Conservation (phyloP, 345 rosid genomes). For the Euphorbia peplus region DNA sequence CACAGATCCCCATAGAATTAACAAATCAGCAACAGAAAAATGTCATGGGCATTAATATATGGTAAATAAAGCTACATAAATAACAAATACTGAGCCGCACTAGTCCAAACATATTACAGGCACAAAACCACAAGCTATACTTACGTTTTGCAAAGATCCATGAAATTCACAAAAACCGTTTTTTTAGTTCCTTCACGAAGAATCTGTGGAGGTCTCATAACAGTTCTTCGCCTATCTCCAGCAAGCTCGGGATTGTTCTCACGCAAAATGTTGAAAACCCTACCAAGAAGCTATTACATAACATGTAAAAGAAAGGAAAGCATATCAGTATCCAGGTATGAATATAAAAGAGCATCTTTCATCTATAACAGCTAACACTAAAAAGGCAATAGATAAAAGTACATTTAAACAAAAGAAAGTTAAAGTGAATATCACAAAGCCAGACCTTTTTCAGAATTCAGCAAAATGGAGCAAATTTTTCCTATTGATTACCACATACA, state of each 20-base stretch:
- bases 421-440: not conserved
- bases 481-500: not conserved
- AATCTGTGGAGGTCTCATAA: constrained; percentile 97
- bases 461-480: not conserved
- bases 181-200: constrained; percentile 99
- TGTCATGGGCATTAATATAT: not conserved
- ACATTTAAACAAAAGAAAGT: not conserved
- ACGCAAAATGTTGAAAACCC: constrained; percentile 81
- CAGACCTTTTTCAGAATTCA: not conserved
- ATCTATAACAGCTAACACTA: not conserved
- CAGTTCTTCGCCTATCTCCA: constrained; percentile 95
- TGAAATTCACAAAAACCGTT: constrained; percentile 88
- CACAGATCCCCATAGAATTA: no score
- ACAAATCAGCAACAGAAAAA: not conserved
- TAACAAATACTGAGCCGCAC: not conserved
- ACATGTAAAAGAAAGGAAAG: not conserved
- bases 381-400: not conserved
- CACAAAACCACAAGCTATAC: not conserved
- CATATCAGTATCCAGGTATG: not conserved
- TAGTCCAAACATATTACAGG: not conserved
- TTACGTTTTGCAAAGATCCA: constrained; percentile 96
- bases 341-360: not conserved
- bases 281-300: constrained; percentile 73
- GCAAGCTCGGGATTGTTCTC: constrained; percentile 96
- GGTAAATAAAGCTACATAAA: not conserved